Percentiles rank a stretch among this genome's conserved stretches.
Evolutionary conservation across 495 filamentous ascomycete genomes (phyloP).

Genomic region (Xylaria palmicola): DNA sequence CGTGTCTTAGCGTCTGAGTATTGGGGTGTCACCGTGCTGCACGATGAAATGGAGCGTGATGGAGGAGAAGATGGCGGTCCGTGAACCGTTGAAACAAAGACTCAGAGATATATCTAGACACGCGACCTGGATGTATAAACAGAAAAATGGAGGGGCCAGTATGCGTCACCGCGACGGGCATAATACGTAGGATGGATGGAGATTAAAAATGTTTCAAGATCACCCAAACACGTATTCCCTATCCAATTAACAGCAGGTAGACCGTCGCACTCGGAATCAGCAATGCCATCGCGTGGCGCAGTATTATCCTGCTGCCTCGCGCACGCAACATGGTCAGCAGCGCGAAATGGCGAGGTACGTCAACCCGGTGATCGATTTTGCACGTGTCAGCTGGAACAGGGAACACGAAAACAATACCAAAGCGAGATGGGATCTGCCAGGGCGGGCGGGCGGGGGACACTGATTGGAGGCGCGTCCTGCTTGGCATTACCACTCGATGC

Average conservation of each 20-base stretch:
- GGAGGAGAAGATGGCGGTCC: not conserved
- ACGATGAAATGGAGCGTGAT: not conserved
- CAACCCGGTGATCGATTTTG: not conserved
- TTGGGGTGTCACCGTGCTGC: not conserved
- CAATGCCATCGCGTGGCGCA: slow-evolving; percentile 2
- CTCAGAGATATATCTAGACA: not conserved
- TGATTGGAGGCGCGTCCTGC: not conserved
- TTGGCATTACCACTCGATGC: not conserved
- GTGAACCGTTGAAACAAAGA: not conserved
- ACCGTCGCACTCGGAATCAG: not conserved
- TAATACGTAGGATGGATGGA: not conserved
- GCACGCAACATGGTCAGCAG: not conserved
- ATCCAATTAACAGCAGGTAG: slow-evolving; percentile 1
- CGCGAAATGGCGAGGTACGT: not conserved
- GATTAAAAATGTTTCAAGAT: slow-evolving; percentile 5
- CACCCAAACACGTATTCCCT: not conserved
- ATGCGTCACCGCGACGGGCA: no score
- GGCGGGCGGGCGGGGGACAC: not conserved
- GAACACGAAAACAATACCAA: slow-evolving; percentile 6
- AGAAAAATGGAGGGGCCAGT: not conserved
- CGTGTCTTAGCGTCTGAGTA: not conserved
- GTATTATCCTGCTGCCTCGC: not conserved
- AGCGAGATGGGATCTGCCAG: not conserved
- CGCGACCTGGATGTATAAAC: slow-evolving; percentile 1
- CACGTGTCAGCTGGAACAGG: slow-evolving; percentile 6